phyloP scores from a whole-genome alignment of 2,329 filamentous ascomycete genomes.

The Aphanocladium album region DNA sequence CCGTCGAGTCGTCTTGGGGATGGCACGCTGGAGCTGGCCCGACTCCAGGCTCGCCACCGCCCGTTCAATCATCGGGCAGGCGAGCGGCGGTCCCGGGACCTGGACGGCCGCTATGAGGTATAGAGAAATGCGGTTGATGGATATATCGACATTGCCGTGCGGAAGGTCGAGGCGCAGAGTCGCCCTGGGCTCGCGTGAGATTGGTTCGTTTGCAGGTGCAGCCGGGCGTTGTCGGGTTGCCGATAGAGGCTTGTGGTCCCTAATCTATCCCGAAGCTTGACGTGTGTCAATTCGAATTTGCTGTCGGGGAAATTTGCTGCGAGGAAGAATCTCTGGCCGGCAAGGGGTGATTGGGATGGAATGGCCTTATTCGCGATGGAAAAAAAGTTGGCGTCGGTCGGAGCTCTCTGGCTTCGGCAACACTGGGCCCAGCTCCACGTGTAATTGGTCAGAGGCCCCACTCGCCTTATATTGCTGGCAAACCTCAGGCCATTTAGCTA shows the following conservation, averaged over 20 bases:
- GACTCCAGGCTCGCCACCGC: constrained; percentile 52
- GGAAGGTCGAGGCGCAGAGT: background rate
- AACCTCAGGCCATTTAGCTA: background rate
- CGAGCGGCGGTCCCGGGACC: background rate
- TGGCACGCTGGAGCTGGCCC: constrained; percentile 48
- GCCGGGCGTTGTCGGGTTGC: background rate
- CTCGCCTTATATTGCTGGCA: background rate
- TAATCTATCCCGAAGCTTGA: no score
- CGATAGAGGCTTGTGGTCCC: no score
- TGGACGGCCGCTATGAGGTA: background rate
- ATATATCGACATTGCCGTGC: background rate
- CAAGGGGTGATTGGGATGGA: background rate
- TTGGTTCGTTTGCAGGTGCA: background rate
- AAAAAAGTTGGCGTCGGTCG: constrained; percentile 10
- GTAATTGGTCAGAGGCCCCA: constrained; percentile 10
- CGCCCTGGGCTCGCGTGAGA: background rate
- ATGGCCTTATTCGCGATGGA: constrained; percentile 2
- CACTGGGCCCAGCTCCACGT: background rate
- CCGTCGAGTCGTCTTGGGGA: constrained; percentile 34
- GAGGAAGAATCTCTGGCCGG: background rate
- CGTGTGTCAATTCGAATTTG: background rate
- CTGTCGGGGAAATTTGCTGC: background rate
- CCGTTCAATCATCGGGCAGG: constrained; percentile 51
- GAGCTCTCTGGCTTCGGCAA: constrained; percentile 13
- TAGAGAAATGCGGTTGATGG: background rate